These are phyloP conservation scores for Cornus florida DNA, from an alignment of 148 eudicot species.

Conservation along the genomic window DNA sequence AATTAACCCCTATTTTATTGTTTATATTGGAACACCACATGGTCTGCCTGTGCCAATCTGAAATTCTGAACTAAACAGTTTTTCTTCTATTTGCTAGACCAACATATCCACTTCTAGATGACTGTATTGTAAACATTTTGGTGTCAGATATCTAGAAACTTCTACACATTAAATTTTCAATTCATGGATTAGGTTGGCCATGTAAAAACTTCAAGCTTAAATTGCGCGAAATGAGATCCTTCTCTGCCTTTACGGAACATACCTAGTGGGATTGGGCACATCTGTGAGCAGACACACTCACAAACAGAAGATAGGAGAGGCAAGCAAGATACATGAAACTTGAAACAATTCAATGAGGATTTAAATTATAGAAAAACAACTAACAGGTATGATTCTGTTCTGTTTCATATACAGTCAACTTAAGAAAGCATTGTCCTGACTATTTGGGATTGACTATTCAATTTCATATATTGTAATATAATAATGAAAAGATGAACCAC, in stretches of 20 bases:
- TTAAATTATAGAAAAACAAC: not conserved
- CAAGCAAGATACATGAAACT: not conserved
- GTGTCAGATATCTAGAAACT: not conserved
- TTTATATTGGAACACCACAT: not conserved
- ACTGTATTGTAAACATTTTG: too few species aligned
- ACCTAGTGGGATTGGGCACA: not conserved
- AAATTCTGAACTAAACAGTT: not conserved
- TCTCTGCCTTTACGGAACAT: not conserved
- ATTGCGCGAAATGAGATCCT: not conserved
- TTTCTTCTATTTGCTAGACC: too few species aligned
- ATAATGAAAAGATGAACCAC: not conserved
- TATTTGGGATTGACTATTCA: not conserved
- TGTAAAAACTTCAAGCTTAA: too few species aligned
- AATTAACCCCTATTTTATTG: too few species aligned
- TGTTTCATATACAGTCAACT: not conserved
- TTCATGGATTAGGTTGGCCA: too few species aligned
- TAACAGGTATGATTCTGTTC: not conserved
- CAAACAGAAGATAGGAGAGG: not conserved
- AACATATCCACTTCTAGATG: not conserved
- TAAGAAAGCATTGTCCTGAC: not conserved
- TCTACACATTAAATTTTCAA: too few species aligned
- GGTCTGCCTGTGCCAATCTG: not conserved
- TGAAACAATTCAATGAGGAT: not conserved
- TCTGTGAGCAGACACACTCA: not conserved
- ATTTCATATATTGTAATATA: not conserved